Base-by-base conservation (phyloP, 306 rosid genomes). In the Luffa aegyptiaca region DNA sequence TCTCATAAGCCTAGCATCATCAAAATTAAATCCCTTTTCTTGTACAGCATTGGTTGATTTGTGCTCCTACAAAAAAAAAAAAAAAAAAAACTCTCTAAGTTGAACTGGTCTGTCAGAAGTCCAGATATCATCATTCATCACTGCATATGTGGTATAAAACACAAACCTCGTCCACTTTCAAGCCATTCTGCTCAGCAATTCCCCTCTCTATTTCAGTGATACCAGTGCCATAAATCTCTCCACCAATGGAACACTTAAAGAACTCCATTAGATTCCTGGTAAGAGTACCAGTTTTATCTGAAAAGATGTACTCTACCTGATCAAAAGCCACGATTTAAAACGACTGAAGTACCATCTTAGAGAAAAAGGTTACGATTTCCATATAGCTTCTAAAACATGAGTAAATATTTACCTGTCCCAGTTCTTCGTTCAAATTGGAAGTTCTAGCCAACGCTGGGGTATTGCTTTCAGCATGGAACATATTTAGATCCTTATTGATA, bases 361-460 rank as follows among this genome's bases (percentile, higher is more conserved):
- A 65, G 36, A 78, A 52, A 36, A 57, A 74, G 17, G 48, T 76
- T 56, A 76, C 46, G 1, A 17, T 72, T 39, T 49, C 31, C 63
- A 65, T 73, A 75, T 35, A 62, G 44, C 42, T 14, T 3, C 21
- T 33, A 52, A 78, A 76, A 39, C 45, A 21, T 59, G 12, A 74
- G 62, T 14, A 66, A 65, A 77, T 82, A 39, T 49, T 73, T 85
- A 92, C 97, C 97, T 95, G 98, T 52, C 98, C 98, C 71, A 95
- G 93, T 89, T 95, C 98, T 86, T 95, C 98, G 83, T 95, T 95
- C 90, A 95, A 85, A 88, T 95, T 95, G 53, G 99, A 95, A 64
- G 99, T 95, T 86, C 99, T 89, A 79, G 99, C 99, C 91, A 91
- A 83, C 51, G 97, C 99, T 42, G 99, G 97, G 77, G 99, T 95